Base-by-base conservation (phyloP, 2,329 filamentous ascomycete genomes). In the Diaporthe caulivora region DNA sequence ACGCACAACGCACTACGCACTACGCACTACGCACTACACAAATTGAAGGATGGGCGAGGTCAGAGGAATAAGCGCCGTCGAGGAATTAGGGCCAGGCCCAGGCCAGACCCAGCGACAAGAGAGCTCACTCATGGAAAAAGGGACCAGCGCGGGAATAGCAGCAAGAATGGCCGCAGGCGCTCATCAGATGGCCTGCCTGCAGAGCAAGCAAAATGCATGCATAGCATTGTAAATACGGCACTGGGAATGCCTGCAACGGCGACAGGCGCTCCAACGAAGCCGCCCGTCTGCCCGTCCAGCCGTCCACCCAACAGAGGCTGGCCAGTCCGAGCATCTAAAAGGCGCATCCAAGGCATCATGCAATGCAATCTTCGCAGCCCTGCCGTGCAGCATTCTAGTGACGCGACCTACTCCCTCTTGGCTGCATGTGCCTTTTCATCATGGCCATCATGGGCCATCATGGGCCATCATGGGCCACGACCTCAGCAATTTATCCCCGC, bases 371-470 rank as follows among this genome's bases (percentile, higher is more conserved):
- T 67, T 65, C 21, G 29, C 21, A 37, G 62, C 17, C 31, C 31
- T 67, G 62, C 62, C 54, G 58, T 60, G 68, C 24, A 60, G 29
- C 42, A 51, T 72, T 40, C 65, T 57, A 62, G 47, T 51, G 67
- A 64, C 53, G 72, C 72, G 44, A 73, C 72, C 31, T 49, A 17
- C 29, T 34, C 29, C 49, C 47, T 67, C 70, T 55, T 64, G 65
- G 60, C 58, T 67, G 72, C 51, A 54, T 67, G 40, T 26, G 58
- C 72, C 34, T 68, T 64, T 55, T 65, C 70, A 62, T 64, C 72
- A 60, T 72, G 62, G 26, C 11, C 37, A 40, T 40, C 37, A 40
- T 40, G n/a, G n/a, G n/a, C n/a, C n/a, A n/a, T n/a, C n/a, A n/a
- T n/a, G n/a, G n/a, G n/a, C n/a, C n/a, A n/a, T n/a, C n/a, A n/a